A percentile compares a stretch with the other conserved stretches of the same genome.
These are phyloP conservation scores for Neodidymelliopsis sp. DNA, from an alignment of 2,329 filamentous ascomycete genomes.

Conservation along the genomic window DNA sequence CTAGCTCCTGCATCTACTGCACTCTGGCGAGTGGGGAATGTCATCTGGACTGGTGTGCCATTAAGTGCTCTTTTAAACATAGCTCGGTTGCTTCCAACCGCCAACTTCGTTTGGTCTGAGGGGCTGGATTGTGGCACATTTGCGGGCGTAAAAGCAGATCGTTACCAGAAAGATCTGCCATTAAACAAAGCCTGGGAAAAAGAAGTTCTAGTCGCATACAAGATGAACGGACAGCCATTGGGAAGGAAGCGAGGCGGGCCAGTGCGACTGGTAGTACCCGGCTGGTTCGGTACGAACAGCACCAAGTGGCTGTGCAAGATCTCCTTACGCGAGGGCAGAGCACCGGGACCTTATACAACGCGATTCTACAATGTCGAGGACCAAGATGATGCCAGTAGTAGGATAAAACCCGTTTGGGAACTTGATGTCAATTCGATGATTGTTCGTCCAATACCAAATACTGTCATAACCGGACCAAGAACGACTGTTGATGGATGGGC, in stretches of 20 bases:
- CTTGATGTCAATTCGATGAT: conserved; percentile 42
- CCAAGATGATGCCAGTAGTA: conserved; percentile 10
- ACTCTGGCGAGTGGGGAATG: conserved; percentile 46
- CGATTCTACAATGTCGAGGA: conserved; percentile 37
- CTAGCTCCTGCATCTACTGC: conserved; percentile 37
- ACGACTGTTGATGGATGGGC: conserved; percentile 34
- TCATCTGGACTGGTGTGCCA: conserved; percentile 45
- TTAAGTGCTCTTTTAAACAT: conserved; percentile 31
- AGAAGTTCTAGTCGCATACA: conserved; percentile 40
- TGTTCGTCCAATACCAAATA: conserved; percentile 23
- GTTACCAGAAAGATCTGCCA: conserved; percentile 45
- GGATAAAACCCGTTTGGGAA: conserved; percentile 34
- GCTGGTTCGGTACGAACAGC: conserved; percentile 44
- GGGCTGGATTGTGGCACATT: conserved; percentile 40
- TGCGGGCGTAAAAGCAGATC: conserved; percentile 30
- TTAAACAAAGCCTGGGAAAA: conserved; percentile 31
- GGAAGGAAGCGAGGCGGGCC: conserved; percentile 37
- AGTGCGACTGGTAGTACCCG: conserved; percentile 41
- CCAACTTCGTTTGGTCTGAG: conserved; percentile 39
- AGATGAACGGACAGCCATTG: conserved; percentile 34
- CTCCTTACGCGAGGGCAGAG: conserved; percentile 24
- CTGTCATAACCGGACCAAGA: background rate
- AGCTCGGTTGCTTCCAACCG: conserved; percentile 21
- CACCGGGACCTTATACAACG: conserved; percentile 36
- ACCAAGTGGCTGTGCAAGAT: conserved; percentile 43